phyloP scores from a whole-genome alignment of 139 green algal species.

The Pleodorina starrii region DNA sequence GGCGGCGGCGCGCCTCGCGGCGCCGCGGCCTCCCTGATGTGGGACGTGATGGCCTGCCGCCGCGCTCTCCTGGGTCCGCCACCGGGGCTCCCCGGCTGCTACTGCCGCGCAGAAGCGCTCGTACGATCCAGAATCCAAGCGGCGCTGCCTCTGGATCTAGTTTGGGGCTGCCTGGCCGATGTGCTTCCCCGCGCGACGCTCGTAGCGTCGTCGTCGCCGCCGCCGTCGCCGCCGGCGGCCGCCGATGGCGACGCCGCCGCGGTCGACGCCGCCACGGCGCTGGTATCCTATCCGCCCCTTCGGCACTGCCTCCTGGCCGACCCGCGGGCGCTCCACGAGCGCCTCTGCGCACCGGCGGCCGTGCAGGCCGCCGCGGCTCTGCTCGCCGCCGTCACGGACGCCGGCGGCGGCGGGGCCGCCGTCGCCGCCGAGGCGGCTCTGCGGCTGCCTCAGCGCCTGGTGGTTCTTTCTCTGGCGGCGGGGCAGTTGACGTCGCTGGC shows the following conservation, averaged over 20 bases:
- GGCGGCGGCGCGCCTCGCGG: background rate
- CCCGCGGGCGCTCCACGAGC: conserved; percentile 9
- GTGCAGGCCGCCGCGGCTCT: background rate
- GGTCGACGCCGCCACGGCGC: background rate
- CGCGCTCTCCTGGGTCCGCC: conserved; percentile 20
- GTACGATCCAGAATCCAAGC: conserved; percentile 24
- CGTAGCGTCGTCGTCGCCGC: background rate
- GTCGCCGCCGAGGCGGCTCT: background rate
- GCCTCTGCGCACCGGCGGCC: background rate
- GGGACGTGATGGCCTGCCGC: conserved; percentile 18
- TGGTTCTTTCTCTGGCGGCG: conserved; percentile 14
- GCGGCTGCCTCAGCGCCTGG: conserved; percentile 42
- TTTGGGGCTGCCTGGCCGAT: conserved; percentile 9
- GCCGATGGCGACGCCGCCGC: background rate
- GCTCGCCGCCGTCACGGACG: background rate
- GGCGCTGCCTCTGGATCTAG: conserved; percentile 10
- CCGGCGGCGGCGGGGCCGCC: background rate
- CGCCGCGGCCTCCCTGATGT: background rate
- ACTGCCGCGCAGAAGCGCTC: conserved; percentile 24
- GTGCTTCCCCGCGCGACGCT: background rate
- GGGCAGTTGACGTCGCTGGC: conserved; percentile 17
- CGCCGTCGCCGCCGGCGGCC: background rate
- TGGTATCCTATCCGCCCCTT: conserved; percentile 18
- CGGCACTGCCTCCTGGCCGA: conserved; percentile 31
- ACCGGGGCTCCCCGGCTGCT: background rate